Base-by-base conservation (phyloP, 495 filamentous ascomycete species). In the Staphylotrichum longicolle region DNA sequence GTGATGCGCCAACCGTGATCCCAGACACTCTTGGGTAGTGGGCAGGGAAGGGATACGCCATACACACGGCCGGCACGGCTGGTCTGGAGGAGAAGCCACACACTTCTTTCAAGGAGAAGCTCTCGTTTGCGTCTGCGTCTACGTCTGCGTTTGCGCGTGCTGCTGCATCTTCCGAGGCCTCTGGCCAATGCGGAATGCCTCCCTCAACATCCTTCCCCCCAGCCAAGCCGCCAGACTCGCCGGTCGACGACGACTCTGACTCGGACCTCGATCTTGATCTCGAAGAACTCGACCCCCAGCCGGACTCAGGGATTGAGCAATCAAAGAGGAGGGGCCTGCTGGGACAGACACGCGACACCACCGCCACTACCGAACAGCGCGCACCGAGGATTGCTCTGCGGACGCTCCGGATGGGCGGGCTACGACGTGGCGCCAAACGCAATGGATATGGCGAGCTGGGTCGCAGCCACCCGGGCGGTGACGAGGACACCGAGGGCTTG, bases 181-280 rank as follows among this genome's bases (percentile, higher is more conserved):
- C 47, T 15, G 52, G 62, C 75, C 75, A 63, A 76, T 74, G 72
- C 78, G 77, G 78, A 70, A 82, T 83, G 81, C 80, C 82, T 74
- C 71, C 72, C 64, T 69, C 75, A 73, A 77, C 75, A 59, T 75
- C 80, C 57, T 75, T 82, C 65, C 77, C 74, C 57, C 78, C 73
- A 46, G 71, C 76, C 62, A 72, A 78, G 72, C 75, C 76, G 67
- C 80, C 82, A 69, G 78, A 82, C 68, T 82, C 79, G 39, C 76
- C 75, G 52, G 63, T 71, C 58, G 76, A 83, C 58, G 76, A 83
- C 68, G 79, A 82, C 54, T 83, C 83, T 53, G 82, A 87, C 62
- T 85, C 84, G 54, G 89, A 90, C 66, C 80, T 89, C 57, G 87
- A 91, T 62, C 77, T 91, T 53, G 86, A 91, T 61, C 81, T 80